Evolutionary conservation across 2,329 filamentous ascomycete genomes (phyloP).

Genomic region (Aspergillus sp.): DNA sequence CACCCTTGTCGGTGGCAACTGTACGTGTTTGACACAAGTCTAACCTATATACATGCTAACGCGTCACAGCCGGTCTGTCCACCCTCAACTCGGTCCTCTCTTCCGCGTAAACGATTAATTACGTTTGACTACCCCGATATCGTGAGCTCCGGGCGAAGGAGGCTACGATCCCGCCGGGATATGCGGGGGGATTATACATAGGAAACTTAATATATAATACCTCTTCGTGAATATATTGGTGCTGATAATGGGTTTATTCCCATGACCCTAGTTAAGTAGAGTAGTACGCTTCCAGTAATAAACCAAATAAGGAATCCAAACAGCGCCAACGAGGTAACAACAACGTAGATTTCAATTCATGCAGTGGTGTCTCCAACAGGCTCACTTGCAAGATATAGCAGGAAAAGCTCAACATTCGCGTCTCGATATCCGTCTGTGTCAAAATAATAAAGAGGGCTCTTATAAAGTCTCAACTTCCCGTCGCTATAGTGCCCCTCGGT

Average conservation of each 20-base stretch:
- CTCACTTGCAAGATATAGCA: neutral
- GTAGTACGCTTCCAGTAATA: too few relatives aligned
- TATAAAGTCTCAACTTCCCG: neutral
- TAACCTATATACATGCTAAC: too few relatives aligned
- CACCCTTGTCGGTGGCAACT: slow-evolving; percentile 1
- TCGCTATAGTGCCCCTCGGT: neutral
- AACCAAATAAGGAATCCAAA: too few relatives aligned
- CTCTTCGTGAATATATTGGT: too few relatives aligned
- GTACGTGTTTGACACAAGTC: too few relatives aligned
- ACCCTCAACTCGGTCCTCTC: slow-evolving; percentile 9
- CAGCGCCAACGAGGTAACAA: too few relatives aligned
- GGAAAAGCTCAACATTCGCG: neutral
- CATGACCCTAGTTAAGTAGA: too few relatives aligned
- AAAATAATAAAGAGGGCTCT: neutral
- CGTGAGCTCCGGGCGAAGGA: too few relatives aligned
- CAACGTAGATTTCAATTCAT: neutral
- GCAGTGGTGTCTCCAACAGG: neutral
- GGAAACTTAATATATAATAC: too few relatives aligned
- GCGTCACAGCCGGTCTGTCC: slow-evolving; percentile 6
- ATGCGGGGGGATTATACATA: neutral
- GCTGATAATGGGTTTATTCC: too few relatives aligned
- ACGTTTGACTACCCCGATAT: too few relatives aligned
- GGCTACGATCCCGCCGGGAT: too few relatives aligned
- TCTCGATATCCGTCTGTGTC: neutral
- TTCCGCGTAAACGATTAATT: neutral